Percentiles rank a stretch among this genome's conserved stretches.
phyloP scores from a whole-genome alignment of 2,329 filamentous ascomycete species.

The Phialophora tarda region DNA sequence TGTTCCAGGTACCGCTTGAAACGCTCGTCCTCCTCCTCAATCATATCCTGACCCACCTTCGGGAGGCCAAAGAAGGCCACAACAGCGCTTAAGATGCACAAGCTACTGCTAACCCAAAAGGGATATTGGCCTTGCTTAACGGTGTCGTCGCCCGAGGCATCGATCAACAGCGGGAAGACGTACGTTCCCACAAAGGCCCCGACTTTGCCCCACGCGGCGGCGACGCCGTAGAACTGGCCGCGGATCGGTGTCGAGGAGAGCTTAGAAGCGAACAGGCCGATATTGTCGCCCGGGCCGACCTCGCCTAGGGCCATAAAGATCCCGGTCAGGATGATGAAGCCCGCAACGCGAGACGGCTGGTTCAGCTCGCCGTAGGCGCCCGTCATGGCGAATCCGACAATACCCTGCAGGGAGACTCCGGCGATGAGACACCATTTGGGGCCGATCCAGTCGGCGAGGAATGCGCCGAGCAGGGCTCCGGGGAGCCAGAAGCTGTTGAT shows the following conservation, averaged over 20 bases:
- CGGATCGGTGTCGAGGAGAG: slow-evolving; percentile 85
- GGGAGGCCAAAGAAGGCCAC: slow-evolving; percentile 73
- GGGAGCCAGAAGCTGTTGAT: slow-evolving; percentile 90
- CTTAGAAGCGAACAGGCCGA: slow-evolving; percentile 84
- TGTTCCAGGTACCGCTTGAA: slow-evolving; percentile 75
- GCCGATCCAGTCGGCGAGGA: slow-evolving; percentile 77
- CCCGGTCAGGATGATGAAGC: slow-evolving; percentile 78
- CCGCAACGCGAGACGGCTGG: slow-evolving; percentile 69
- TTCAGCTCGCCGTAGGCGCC: slow-evolving; percentile 74
- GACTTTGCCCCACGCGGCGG: slow-evolving; percentile 55
- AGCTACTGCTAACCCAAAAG: slow-evolving; percentile 78
- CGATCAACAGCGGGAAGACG: slow-evolving; percentile 72
- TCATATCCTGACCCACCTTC: slow-evolving; percentile 76
- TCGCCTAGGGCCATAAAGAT: slow-evolving; percentile 80
- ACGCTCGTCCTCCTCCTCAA: slow-evolving; percentile 73
- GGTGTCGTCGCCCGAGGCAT: slow-evolving; percentile 59
- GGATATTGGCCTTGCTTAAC: slow-evolving; percentile 77
- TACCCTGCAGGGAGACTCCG: slow-evolving; percentile 73
- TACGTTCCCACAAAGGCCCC: slow-evolving; percentile 83
- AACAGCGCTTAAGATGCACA: slow-evolving; percentile 75
- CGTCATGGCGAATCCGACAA: slow-evolving; percentile 88
- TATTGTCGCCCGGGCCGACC: slow-evolving; percentile 87
- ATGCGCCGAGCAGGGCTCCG: slow-evolving; percentile 77
- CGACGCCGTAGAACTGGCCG: slow-evolving; percentile 70
- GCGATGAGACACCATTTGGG: slow-evolving; percentile 74